These are phyloP conservation scores for Phytophthora ramorum DNA, from an alignment of 352 stramenopile species.

Conservation along the genomic window DNA sequence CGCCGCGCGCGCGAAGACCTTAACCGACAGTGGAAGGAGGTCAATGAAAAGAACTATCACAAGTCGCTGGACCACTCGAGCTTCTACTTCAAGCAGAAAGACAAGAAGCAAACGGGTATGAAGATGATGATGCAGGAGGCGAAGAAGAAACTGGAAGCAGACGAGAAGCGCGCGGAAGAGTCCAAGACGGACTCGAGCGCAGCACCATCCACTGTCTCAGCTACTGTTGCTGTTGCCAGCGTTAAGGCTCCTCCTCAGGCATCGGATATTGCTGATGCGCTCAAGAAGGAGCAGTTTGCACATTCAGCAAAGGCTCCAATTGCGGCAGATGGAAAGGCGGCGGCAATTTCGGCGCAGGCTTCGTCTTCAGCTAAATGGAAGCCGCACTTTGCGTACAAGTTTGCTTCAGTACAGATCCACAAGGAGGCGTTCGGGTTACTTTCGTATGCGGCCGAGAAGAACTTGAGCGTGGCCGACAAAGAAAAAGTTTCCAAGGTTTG, in stretches of 20 bases:
- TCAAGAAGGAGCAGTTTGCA: slow-evolving; percentile 61
- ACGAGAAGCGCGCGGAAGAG: slow-evolving; percentile 54
- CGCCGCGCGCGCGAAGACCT: slow-evolving; percentile 91
- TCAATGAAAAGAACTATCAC: slow-evolving; percentile 98
- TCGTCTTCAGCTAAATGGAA: slow-evolving; percentile 47
- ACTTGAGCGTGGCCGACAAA: slow-evolving; percentile 79
- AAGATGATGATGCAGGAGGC: slow-evolving; percentile 93
- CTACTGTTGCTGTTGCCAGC: slow-evolving; percentile 22
- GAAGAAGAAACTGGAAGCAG: slow-evolving; percentile 83
- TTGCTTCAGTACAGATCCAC: slow-evolving; percentile 82
- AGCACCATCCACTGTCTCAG: slow-evolving; percentile 37
- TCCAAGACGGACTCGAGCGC: slow-evolving; percentile 31
- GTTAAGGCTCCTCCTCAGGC: slow-evolving; percentile 52
- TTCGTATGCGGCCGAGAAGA: slow-evolving; percentile 87
- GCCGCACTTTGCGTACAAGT: slow-evolving; percentile 78
- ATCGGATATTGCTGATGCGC: slow-evolving; percentile 64
- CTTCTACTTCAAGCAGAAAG: slow-evolving; percentile 98
- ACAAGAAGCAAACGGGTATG: slow-evolving; percentile 97
- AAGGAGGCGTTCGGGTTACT: slow-evolving; percentile 84
- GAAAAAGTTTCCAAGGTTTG: slow-evolving; percentile 88
- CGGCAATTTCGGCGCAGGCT: slow-evolving; percentile 12
- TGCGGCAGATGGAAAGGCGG: slow-evolving; percentile 4
- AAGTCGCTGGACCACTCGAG: slow-evolving; percentile 99
- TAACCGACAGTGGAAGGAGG: slow-evolving; percentile 98
- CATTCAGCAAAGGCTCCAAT: slow-evolving; percentile 12